Evolutionary conservation across 1,139 yeast species (phyloP), one percentile per base, ranked within the genome.

Genomic region (Pichia sp.): DNA sequence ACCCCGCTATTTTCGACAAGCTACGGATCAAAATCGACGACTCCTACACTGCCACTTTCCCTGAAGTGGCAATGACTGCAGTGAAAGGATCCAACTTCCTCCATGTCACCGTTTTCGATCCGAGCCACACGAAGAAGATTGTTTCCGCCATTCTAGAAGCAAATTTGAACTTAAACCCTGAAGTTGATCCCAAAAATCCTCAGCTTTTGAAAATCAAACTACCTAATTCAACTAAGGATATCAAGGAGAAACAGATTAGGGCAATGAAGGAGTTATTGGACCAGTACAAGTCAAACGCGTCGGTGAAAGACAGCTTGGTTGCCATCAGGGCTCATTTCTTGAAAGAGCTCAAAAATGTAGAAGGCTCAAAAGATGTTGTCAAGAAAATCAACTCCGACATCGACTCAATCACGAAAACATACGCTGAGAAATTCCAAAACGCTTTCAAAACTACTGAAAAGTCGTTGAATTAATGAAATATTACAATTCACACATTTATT

Each of bases 101-200:
- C 39, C 64, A 77, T 36, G 72, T 89, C 24, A 86, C 95, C 0
- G 91, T 88, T 2, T 89, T 81, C 60, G 96, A 88, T 53, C 93
- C 95, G 10, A 67, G 67, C 39, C 72, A 84, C 51, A 71, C 77
- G 22, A 83, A 84, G 54, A 71, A 74, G 47, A 74, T 89, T 22
- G 71, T 82, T 36, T 78, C 85, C 45, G 71, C 88, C 0, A 78
- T 89, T 31, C 60, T 86, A 46, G 81, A 74, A 2, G 69, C 89
- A 0, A 75, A 74, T 11, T 62, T 85, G 57, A 84, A 84, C 52
- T 64, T 89, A 67, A 85, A 82, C 46, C 95, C 96, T 1, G 88
- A 82, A 54, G 68, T 69, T 21, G 89, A 85, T 48, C 75, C 84
- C 3, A 64, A 74, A 40, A 84, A 82, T 55, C 78, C 78, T 38